A percentile compares a stretch with the other conserved stretches of the same genome.
These are phyloP conservation scores for Botrytis paeoniae DNA, from an alignment of 2,329 filamentous ascomycete genomes.

Conservation along the genomic window DNA sequence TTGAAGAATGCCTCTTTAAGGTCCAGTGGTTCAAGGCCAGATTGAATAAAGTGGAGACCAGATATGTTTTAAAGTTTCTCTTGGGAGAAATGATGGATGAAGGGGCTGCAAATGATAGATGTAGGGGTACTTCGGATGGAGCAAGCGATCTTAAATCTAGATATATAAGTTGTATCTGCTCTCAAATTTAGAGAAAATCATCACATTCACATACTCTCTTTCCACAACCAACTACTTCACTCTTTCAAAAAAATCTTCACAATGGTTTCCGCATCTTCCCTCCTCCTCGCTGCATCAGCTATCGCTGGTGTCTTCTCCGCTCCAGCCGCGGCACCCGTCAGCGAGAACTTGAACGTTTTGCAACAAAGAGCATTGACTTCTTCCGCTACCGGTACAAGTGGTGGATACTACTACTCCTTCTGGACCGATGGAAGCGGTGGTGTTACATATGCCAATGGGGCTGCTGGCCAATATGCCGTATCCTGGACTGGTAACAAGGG, in stretches of 20 bases:
- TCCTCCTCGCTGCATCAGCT: slow-evolving; percentile 18
- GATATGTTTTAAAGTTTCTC: background rate
- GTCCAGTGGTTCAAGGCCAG: background rate
- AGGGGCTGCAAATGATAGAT: background rate
- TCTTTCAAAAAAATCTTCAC: background rate
- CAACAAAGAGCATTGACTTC: slow-evolving; percentile 8
- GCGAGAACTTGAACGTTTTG: slow-evolving; percentile 1
- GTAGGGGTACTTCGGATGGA: background rate
- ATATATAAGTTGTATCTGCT: background rate
- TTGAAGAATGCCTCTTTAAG: background rate
- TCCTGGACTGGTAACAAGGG: slow-evolving; percentile 45
- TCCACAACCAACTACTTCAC: background rate
- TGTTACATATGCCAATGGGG: slow-evolving; percentile 54
- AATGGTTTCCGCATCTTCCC: slow-evolving; percentile 12
- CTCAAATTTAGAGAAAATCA: background rate
- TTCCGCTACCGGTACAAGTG: slow-evolving; percentile 14
- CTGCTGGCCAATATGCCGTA: slow-evolving; percentile 49
- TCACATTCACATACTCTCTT: background rate
- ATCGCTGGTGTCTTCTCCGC: slow-evolving; percentile 12
- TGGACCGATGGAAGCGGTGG: slow-evolving; percentile 52
- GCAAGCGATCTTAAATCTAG: background rate
- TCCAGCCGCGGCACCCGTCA: background rate
- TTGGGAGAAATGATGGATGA: background rate
- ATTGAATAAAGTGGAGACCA: background rate
- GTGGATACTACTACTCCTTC: slow-evolving; percentile 52